phyloP scores from a whole-genome alignment of 2,329 filamentous ascomycete species.

The Rhynchosporium graminicola region DNA sequence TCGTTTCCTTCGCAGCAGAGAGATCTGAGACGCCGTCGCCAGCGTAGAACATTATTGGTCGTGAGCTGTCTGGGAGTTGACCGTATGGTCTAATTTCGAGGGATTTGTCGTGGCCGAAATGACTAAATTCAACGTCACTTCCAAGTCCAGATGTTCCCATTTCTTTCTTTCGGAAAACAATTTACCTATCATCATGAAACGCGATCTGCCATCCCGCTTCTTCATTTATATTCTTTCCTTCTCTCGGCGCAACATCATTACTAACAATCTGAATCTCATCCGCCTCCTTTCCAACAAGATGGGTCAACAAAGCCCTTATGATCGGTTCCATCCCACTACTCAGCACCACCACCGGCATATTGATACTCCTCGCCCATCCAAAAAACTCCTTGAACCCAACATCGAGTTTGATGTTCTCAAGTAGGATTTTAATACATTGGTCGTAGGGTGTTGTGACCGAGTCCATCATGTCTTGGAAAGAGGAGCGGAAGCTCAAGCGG shows the following conservation, averaged over 20 bases:
- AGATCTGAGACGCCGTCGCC: conserved; percentile 93
- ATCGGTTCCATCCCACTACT: conserved; percentile 92
- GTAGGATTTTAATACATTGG: conserved; percentile 76
- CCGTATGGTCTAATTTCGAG: conserved; percentile 87
- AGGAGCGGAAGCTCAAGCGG: conserved; percentile 74
- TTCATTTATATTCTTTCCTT: conserved; percentile 74
- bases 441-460: conserved; percentile 78
- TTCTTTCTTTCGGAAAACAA: conserved; percentile 13
- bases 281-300: conserved; percentile 74
- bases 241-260: conserved; percentile 70
- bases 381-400: conserved; percentile 88
- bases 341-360: conserved; percentile 89
- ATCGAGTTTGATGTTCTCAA: conserved; percentile 84
- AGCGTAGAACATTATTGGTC: conserved; percentile 89
- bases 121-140: conserved; percentile 24
- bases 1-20: conserved; percentile 88
- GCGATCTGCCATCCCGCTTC: conserved; percentile 84
- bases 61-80: conserved; percentile 62
- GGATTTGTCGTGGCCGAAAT: conserved; percentile 97
- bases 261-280: conserved; percentile 85
- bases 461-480: conserved; percentile 90
- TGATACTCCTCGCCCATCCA: conserved; percentile 75
- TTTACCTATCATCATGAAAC: conserved; percentile 81
- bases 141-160: background rate
- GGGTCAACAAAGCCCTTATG: conserved; percentile 79